phyloP scores from a whole-genome alignment of 768 basidiomycete species.

The Termitomyces sp. region DNA sequence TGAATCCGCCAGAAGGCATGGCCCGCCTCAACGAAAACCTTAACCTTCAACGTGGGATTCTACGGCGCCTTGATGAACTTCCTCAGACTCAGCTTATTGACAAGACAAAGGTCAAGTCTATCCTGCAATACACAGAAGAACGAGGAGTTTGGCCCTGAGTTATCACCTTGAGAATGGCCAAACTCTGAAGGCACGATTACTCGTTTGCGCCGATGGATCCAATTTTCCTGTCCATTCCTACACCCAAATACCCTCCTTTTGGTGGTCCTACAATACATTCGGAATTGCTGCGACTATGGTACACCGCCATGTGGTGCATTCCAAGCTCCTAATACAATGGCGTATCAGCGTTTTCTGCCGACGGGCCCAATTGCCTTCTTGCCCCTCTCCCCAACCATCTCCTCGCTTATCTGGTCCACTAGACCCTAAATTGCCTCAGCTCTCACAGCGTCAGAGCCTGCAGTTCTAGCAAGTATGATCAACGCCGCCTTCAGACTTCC shows the following conservation, averaged over 20 bases:
- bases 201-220: slow-evolving; percentile 90
- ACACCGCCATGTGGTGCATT: slow-evolving; percentile 63
- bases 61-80: slow-evolving; percentile 53
- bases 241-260: slow-evolving; percentile 80
- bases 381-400: slow-evolving; percentile 70
- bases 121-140: slow-evolving; percentile 46
- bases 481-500: slow-evolving; percentile 95
- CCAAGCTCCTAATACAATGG: slow-evolving; percentile 66
- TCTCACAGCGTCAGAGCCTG: slow-evolving; percentile 59
- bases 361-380: slow-evolving; percentile 96
- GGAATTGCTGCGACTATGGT: slow-evolving; percentile 86
- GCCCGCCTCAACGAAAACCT: slow-evolving; percentile 87
- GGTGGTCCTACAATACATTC: slow-evolving; percentile 87
- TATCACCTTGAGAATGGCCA: slow-evolving; percentile 63
- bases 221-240: slow-evolving; percentile 91
- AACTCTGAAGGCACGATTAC: slow-evolving; percentile 62
- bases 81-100: slow-evolving; percentile 62
- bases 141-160: slow-evolving; percentile 77
- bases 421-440: slow-evolving; percentile 67
- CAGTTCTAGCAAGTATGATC: slow-evolving; percentile 66
- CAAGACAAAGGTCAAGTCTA: slow-evolving; percentile 67
- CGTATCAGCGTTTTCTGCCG: slow-evolving; percentile 92
- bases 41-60: slow-evolving; percentile 84
- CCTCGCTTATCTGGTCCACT: slow-evolving; percentile 97
- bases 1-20: slow-evolving; percentile 42